A percentile compares a stretch with the other conserved stretches of the same genome.
These are phyloP conservation scores for Boletus speciosus DNA, from an alignment of 768 basidiomycete species.

Conservation along the genomic window DNA sequence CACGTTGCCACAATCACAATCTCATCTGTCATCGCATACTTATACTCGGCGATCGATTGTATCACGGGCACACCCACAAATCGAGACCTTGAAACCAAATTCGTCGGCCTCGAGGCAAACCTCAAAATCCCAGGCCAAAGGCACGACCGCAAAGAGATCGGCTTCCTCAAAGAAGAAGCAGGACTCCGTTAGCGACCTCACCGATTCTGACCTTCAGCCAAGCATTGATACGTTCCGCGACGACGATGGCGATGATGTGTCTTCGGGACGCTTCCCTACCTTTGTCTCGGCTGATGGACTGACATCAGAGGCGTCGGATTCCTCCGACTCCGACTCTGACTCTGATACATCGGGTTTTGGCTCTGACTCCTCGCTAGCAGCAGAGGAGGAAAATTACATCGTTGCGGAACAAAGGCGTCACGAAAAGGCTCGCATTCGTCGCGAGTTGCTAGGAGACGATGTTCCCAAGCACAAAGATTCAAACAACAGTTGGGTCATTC, in stretches of 20 bases:
- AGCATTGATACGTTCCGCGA: slow-evolving; percentile 34
- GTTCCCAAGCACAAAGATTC: slow-evolving; percentile 38
- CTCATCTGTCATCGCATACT: slow-evolving; percentile 29
- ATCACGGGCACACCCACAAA: slow-evolving; percentile 25
- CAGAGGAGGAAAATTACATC: slow-evolving; percentile 62
- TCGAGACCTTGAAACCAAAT: slow-evolving; percentile 29
- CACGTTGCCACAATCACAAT: slow-evolving; percentile 37
- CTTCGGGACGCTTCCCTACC: slow-evolving; percentile 52
- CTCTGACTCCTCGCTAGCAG: slow-evolving; percentile 55
- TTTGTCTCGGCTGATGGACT: slow-evolving; percentile 64
- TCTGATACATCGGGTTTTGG: slow-evolving; percentile 38
- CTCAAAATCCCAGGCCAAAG: slow-evolving; percentile 39
- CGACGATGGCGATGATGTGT: slow-evolving; percentile 30
- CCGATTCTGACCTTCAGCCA: slow-evolving; percentile 31
- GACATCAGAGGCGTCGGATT: slow-evolving; percentile 48
- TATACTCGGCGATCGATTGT: slow-evolving; percentile 18
- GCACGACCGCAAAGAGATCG: slow-evolving; percentile 30
- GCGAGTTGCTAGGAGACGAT: slow-evolving; percentile 58
- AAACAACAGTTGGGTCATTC: slow-evolving; percentile 64
- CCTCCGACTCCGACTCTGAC: slow-evolving; percentile 39
- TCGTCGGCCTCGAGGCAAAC: slow-evolving; percentile 31
- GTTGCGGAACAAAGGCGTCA: slow-evolving; percentile 44
- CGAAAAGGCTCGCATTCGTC: slow-evolving; percentile 52
- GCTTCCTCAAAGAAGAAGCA: slow-evolving; percentile 20
- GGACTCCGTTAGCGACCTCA: slow-evolving; percentile 12